Evolutionary conservation across 148 eudicot genomes (phyloP).

Genomic region (Pouteria glomerata): DNA sequence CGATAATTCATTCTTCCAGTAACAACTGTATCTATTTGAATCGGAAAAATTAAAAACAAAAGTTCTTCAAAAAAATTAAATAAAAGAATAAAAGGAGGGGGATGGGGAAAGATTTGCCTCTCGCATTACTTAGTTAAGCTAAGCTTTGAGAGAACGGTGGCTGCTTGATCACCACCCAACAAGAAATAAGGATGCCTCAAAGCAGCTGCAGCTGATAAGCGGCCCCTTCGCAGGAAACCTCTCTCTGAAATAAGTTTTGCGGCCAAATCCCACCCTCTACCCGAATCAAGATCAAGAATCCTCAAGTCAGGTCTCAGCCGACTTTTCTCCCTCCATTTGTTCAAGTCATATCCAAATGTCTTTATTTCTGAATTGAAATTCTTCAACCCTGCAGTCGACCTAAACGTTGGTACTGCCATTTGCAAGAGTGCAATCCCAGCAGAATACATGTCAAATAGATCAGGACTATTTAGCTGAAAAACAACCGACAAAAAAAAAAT

Average conservation of each 20-base stretch:
- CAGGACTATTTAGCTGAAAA: conserved; percentile 91
- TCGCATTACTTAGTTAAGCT: conserved; percentile 46
- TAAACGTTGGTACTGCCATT: conserved; percentile 82
- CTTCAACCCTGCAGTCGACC: conserved; percentile 74
- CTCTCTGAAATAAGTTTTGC: conserved; percentile 86
- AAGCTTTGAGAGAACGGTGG: conserved; percentile 82
- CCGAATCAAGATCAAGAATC: conserved; percentile 81
- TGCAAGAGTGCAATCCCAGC: conserved; percentile 95
- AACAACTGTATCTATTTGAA: too few relatives aligned
- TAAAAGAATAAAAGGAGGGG: neutral
- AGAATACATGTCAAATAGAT: conserved; percentile 91
- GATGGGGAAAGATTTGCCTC: neutral
- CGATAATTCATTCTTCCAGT: too few relatives aligned
- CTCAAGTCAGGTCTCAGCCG: conserved; percentile 73
- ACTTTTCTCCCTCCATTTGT: conserved; percentile 73
- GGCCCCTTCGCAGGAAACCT: conserved; percentile 62
- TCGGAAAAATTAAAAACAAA: too few relatives aligned
- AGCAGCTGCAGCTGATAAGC: conserved; percentile 95
- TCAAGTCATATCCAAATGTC: conserved; percentile 64
- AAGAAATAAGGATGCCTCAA: conserved; percentile 94
- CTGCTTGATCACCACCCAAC: conserved; percentile 95
- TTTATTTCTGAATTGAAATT: conserved; percentile 78
- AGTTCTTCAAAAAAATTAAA: too few relatives aligned
- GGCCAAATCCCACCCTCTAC: conserved; percentile 95
- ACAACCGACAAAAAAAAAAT: too few relatives aligned